phyloP scores from a whole-genome alignment of 148 eudicot genomes.

The Vaccinium corymbosum region DNA sequence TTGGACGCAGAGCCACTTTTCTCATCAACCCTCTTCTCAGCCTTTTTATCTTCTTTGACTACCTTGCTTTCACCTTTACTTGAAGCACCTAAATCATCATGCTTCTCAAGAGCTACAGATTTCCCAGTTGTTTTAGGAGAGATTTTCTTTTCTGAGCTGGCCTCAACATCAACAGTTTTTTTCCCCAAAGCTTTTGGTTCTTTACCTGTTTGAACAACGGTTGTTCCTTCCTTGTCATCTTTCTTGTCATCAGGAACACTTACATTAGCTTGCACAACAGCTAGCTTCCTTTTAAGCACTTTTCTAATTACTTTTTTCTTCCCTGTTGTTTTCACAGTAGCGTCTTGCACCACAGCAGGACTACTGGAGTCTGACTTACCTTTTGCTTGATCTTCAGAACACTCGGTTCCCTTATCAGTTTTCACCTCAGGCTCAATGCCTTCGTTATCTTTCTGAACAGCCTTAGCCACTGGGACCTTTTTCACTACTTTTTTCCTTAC shows the following conservation, averaged over 20 bases:
- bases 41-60: constrained; percentile 34
- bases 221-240: constrained; percentile 27
- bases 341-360: constrained; percentile 34
- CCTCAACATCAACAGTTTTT: constrained; percentile 21
- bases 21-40: constrained; percentile 35
- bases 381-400: constrained; percentile 36
- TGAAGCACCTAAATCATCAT: constrained; percentile 23
- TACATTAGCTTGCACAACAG: constrained; percentile 33
- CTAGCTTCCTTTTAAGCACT: constrained; percentile 57
- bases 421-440: constrained; percentile 26
- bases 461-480: constrained; percentile 37
- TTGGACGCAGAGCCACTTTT: constrained; percentile 32
- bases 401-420: constrained; percentile 28
- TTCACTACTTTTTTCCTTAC: constrained; percentile 52
- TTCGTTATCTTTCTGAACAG: constrained; percentile 34
- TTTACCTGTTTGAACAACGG: constrained; percentile 25
- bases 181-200: constrained; percentile 24
- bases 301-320: constrained; percentile 78
- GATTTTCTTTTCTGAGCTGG: constrained; percentile 24
- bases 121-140: constrained; percentile 19
- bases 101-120: constrained; percentile 29
- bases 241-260: constrained; percentile 31
- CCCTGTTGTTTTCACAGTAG: constrained; percentile 41
- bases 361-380: constrained; percentile 34
- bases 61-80: constrained; percentile 32